Base-by-base conservation (phyloP, 805 yeast genomes). In the Zygosaccharomyces lentus region DNA sequence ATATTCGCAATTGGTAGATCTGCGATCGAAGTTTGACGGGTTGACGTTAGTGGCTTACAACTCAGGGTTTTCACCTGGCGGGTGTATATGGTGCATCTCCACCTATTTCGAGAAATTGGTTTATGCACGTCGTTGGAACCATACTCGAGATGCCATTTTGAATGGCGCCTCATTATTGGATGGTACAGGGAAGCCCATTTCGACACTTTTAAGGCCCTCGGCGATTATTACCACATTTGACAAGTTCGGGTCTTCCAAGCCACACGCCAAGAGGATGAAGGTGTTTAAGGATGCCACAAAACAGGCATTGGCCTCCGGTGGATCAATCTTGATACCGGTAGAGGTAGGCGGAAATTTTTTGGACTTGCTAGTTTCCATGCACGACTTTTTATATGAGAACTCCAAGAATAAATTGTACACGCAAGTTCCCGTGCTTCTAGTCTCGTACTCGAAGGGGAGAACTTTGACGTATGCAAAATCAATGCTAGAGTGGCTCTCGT, bases 401-500 rank as follows among this genome's bases (percentile, higher is more conserved):
- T 54, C 68, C 68, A 51, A 74, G 71, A 74, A 23, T 16, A 46
- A 58, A 30, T 53, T 32, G 38, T 56, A 44, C 41, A 61, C 64
- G 4, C 71, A 72, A 27, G 76, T 82, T 9, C 96, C 96, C 0
- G 81, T 93, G 8, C 70, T 86, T 27, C 73, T 88, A 47, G 67
- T 86, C n/a, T 80, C 95, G 2, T 82, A 80, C 56, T 81, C 89
- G 0, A 95, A 93, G 21, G 79, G 88, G 2, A 81, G 91, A 57
- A 75, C 84, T 3, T 65, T 93, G 46, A 76, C 84, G 21, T 87
- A 85, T 59, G 96, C 97, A 0, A 78, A 87, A 10, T 84, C 89
- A 46, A 85, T 93, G 83, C 68, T 91, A 24, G 99, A 93, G 68
- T 93, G 98, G 98, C 84, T 93, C 89, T 81, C 95, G 0, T 78